Percentiles rank a stretch among this genome's conserved stretches.
Evolutionary conservation across 768 basidiomycete species (phyloP).

Genomic region (Mycena galericulata): DNA sequence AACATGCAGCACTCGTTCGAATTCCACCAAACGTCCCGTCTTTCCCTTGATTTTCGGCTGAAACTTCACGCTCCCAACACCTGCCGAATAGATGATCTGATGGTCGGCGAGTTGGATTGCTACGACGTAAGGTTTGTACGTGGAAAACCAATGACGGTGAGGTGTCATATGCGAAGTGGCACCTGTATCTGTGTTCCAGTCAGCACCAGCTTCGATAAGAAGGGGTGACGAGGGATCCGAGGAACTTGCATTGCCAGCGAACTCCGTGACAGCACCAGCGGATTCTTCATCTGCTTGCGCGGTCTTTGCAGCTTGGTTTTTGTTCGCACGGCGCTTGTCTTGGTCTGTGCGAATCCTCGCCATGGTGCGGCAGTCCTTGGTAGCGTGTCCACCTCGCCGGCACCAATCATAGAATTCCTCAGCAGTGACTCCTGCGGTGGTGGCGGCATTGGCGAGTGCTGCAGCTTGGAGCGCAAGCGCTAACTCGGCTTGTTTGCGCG

Average conservation of each 20-base stretch:
- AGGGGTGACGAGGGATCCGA: conserved; percentile 13
- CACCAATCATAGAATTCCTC: conserved; percentile 24
- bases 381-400: conserved; percentile 1
- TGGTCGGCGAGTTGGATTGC: conserved; percentile 43
- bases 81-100: conserved; percentile 39
- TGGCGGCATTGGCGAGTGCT: not conserved
- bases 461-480: not conserved
- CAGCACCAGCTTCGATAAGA: conserved; percentile 25
- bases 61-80: conserved; percentile 42
- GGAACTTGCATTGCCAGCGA: conserved; percentile 34
- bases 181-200: conserved; percentile 47
- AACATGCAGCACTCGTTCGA: conserved; percentile 40
- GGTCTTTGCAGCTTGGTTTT: not conserved
- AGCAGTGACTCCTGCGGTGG: not conserved
- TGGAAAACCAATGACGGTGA: conserved; percentile 43
- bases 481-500: not conserved
- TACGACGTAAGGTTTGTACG: conserved; percentile 33
- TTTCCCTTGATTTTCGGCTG: conserved; percentile 24
- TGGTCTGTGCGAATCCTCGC: not conserved
- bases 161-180: conserved; percentile 50
- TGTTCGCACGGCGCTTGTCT: not conserved
- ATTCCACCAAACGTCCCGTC: conserved; percentile 26
- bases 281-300: not conserved
- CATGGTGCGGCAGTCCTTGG: conserved; percentile 22
- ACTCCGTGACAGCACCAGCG: conserved; percentile 19